Conservation (phyloP, 345 rosid species). For the Mallotus nudiflorus region DNA sequence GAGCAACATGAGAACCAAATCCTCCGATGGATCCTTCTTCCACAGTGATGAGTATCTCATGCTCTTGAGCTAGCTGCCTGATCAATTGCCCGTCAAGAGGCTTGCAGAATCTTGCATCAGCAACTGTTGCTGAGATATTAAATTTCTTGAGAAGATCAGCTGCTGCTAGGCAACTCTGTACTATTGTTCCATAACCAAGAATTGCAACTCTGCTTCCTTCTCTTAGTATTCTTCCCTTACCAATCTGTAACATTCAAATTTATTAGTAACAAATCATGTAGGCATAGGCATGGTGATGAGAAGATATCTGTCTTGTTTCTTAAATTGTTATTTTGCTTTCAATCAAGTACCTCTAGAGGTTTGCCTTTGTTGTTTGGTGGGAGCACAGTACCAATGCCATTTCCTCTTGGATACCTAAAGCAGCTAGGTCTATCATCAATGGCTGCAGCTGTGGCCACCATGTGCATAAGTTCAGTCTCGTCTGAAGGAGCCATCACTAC, state of each 20-base stretch:
- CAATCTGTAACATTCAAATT: conserved; percentile 30
- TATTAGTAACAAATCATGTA: neutral
- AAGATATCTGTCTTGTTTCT: neutral
- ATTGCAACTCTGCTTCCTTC: conserved; percentile 47
- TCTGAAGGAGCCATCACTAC: conserved; percentile 61
- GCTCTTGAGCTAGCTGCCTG: conserved; percentile 35
- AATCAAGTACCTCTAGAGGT: conserved; percentile 37
- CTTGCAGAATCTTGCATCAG: conserved; percentile 56
- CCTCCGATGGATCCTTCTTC: conserved; percentile 62
- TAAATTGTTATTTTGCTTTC: too few relatives aligned
- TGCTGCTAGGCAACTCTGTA: conserved; percentile 44
- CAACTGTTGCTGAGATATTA: conserved; percentile 40
- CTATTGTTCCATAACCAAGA: conserved; percentile 46
- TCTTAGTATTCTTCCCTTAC: conserved; percentile 44
- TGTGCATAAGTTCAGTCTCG: conserved; percentile 54
- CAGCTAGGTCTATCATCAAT: conserved; percentile 53
- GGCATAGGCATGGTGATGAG: neutral
- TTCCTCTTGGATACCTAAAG: conserved; percentile 57
- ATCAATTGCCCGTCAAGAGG: conserved; percentile 45
- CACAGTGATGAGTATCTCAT: conserved; percentile 42
- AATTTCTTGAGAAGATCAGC: conserved; percentile 28
- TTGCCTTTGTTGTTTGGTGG: conserved; percentile 50
- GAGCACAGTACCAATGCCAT: conserved; percentile 40
- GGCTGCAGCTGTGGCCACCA: conserved; percentile 58
- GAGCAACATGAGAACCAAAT: conserved; percentile 48